These are phyloP conservation scores for Didymosphaeria variabile DNA, from an alignment of 2,329 filamentous ascomycete genomes.

Conservation along the genomic window DNA sequence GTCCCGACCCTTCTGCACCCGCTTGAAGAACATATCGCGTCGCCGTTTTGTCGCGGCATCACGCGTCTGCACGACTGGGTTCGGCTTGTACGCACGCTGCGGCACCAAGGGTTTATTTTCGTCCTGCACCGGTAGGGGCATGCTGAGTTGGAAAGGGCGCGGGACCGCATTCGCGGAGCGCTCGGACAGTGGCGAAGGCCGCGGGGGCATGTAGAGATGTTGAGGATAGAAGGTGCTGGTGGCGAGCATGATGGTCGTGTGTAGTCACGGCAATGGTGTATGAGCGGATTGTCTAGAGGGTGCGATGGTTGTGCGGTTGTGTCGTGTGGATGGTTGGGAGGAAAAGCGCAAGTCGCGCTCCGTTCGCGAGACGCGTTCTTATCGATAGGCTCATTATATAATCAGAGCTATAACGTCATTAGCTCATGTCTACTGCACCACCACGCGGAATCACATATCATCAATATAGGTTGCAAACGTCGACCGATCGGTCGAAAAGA, in stretches of 20 bases:
- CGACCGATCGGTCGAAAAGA: too few species aligned
- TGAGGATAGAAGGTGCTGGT: slow-evolving; percentile 38
- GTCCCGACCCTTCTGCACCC: slow-evolving; percentile 55
- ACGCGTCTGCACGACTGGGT: slow-evolving; percentile 68
- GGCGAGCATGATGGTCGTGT: slow-evolving; percentile 30
- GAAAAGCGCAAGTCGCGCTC: slow-evolving; percentile 1
- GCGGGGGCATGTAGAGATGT: slow-evolving; percentile 40
- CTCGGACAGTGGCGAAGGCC: slow-evolving; percentile 57
- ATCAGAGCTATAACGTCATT: not conserved
- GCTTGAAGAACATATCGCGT: slow-evolving; percentile 74
- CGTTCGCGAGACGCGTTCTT: slow-evolving; percentile 15
- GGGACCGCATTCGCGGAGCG: slow-evolving; percentile 50
- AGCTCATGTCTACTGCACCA: not conserved
- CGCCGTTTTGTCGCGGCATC: slow-evolving; percentile 71
- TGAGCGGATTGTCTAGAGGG: not conserved
- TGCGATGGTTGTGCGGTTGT: not conserved
- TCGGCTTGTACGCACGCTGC: slow-evolving; percentile 63
- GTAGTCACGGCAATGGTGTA: slow-evolving; percentile 24
- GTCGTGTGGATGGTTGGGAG: slow-evolving; percentile 6
- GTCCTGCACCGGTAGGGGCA: slow-evolving; percentile 30
- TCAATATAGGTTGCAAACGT: too few species aligned
- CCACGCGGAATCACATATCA: too few species aligned
- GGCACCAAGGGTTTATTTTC: slow-evolving; percentile 28
- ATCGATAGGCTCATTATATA: slow-evolving; percentile 8
- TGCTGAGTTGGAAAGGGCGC: slow-evolving; percentile 39